phyloP scores from a whole-genome alignment of 2,329 filamentous ascomycete species.

The Plenodomus tracheiphilus region DNA sequence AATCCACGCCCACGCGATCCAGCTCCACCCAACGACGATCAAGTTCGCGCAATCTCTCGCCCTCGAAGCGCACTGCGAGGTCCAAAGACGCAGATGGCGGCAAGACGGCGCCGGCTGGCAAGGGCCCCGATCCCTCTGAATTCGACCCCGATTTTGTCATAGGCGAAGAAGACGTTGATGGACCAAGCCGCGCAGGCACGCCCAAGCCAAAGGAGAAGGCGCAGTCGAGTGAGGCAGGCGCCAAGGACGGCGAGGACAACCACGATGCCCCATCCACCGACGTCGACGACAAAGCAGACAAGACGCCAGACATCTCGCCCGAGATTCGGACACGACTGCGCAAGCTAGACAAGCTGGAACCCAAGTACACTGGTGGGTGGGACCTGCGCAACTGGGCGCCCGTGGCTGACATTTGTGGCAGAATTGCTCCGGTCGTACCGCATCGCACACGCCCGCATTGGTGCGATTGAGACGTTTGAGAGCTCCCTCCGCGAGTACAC shows the following conservation, averaged over 20 bases:
- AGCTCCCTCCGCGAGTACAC: slow-evolving; percentile 89
- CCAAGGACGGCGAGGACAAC: slow-evolving; percentile 31
- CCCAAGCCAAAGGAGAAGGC: slow-evolving; percentile 55
- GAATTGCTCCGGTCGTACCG: slow-evolving; percentile 91
- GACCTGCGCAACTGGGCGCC: background rate
- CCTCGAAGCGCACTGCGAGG: slow-evolving; percentile 38
- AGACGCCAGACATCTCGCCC: slow-evolving; percentile 65
- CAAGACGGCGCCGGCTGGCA: slow-evolving; percentile 52
- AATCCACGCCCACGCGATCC: slow-evolving; percentile 49
- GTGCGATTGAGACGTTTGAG: slow-evolving; percentile 91
- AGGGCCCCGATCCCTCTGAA: slow-evolving; percentile 77
- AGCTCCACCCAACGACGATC: slow-evolving; percentile 52
- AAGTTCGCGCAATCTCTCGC: slow-evolving; percentile 48
- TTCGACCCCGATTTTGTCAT: slow-evolving; percentile 87
- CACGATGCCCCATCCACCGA: slow-evolving; percentile 38
- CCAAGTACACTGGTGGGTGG: slow-evolving; percentile 74
- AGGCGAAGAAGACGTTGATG: slow-evolving; percentile 77
- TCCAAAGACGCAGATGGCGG: slow-evolving; percentile 38
- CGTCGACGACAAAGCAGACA: slow-evolving; percentile 29
- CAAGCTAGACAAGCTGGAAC: slow-evolving; percentile 87
- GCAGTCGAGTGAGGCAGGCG: slow-evolving; percentile 21
- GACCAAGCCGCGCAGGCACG: slow-evolving; percentile 64
- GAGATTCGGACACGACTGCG: slow-evolving; percentile 76
- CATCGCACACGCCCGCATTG: slow-evolving; percentile 82
- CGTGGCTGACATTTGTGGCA: slow-evolving; percentile 41